These are phyloP conservation scores for Malus sylvestris DNA, from an alignment of 306 rosid species.

Conservation along the genomic window DNA sequence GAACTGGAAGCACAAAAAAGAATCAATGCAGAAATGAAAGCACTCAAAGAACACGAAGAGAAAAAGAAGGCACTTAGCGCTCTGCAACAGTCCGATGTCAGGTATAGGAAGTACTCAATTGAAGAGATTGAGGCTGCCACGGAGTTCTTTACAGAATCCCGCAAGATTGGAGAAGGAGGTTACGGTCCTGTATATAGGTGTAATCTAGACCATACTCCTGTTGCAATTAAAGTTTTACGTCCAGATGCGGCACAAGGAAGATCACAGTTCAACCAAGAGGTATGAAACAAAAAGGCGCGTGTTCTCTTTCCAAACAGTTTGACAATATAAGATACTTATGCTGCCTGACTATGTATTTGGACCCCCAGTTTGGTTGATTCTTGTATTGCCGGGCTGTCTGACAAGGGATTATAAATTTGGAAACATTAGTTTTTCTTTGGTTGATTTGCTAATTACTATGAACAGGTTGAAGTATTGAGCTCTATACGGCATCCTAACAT, in stretches of 20 bases:
- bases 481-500: conserved; percentile 94
- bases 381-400: background rate
- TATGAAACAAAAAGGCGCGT: conserved; percentile 8
- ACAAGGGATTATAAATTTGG: background rate
- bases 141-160: conserved; percentile 47
- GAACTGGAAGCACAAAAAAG: conserved; percentile 80
- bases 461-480: conserved; percentile 83
- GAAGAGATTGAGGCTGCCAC: conserved; percentile 90
- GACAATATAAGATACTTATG: background rate
- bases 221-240: conserved; percentile 86
- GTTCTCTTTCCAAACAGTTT: background rate
- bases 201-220: conserved; percentile 72
- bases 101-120: conserved; percentile 74
- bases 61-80: conserved; percentile 51
- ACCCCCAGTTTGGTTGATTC: background rate
- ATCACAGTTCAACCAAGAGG: conserved; percentile 87
- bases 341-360: background rate
- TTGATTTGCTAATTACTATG: conserved; percentile 10
- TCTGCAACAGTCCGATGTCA: conserved; percentile 35
- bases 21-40: conserved; percentile 70
- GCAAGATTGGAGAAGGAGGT: conserved; percentile 93
- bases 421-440: background rate
- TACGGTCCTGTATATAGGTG: conserved; percentile 88
- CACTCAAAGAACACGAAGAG: conserved; percentile 66
- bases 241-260: conserved; percentile 96